These are phyloP conservation scores for Dionaea muscipula DNA, from an alignment of 179 eudicot genomes.

Conservation along the genomic window DNA sequence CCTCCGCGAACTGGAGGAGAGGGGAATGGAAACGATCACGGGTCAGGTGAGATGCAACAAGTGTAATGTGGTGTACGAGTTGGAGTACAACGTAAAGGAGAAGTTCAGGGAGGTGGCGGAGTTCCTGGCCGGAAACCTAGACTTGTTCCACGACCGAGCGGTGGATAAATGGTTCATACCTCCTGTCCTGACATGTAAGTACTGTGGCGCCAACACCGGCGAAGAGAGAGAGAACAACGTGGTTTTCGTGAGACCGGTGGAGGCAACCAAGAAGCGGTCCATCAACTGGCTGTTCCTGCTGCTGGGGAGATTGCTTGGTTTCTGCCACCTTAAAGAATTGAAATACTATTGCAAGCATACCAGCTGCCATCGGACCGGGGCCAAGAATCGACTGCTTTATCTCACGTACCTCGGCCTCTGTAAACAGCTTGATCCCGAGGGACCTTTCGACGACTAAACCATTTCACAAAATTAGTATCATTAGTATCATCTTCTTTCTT, in stretches of 20 bases:
- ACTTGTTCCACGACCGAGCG: constrained; percentile 28
- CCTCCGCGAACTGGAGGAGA: constrained; percentile 9
- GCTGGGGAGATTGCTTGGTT: constrained; percentile 42
- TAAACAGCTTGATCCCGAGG: constrained; percentile 23
- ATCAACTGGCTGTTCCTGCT: constrained; percentile 56
- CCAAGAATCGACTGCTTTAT: constrained; percentile 45
- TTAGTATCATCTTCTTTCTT: too few relatives aligned
- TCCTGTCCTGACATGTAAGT: constrained; percentile 22
- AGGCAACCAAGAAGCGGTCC: constrained; percentile 5
- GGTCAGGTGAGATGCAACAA: constrained; percentile 40
- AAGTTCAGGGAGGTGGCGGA: constrained; percentile 20
- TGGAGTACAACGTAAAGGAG: constrained; percentile 21
- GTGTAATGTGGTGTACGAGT: constrained; percentile 23
- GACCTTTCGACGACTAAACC: not conserved
- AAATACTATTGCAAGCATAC: constrained; percentile 47
- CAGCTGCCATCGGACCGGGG: constrained; percentile 41
- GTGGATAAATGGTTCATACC: constrained; percentile 28
- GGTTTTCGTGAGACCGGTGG: constrained; percentile 27
- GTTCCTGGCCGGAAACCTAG: constrained; percentile 12
- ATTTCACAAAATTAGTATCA: too few relatives aligned
- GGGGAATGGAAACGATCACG: constrained; percentile 14
- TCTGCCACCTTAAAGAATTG: constrained; percentile 34
- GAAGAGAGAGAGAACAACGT: too few relatives aligned
- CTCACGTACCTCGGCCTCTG: constrained; percentile 25
- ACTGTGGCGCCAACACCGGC: too few relatives aligned